These are phyloP conservation scores for Raphanus hybrid DNA, from an alignment of 441 rosid species.

Conservation along the genomic window DNA sequence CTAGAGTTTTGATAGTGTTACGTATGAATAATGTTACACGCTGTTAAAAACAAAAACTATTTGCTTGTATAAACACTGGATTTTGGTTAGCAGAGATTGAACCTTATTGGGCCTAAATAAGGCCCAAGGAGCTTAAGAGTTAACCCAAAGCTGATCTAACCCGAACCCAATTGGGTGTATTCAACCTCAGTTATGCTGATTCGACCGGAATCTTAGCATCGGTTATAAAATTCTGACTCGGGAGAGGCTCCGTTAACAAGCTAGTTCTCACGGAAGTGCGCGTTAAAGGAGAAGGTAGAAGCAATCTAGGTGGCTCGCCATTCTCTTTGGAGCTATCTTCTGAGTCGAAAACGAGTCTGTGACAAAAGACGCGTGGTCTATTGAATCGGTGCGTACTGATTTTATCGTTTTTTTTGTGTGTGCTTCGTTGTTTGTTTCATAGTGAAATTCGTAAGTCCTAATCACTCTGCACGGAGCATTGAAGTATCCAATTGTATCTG, in stretches of 20 bases:
- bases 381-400: constrained; percentile 13
- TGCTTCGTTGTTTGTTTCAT: neutral
- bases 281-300: neutral
- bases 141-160: constrained; percentile 13
- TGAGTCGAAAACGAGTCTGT: constrained; percentile 15
- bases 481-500: too few relatives aligned
- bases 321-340: constrained; percentile 4
- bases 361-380: neutral
- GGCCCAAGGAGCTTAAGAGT: constrained; percentile 6
- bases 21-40: too few relatives aligned
- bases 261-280: neutral
- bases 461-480: too few relatives aligned
- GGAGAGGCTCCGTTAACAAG: constrained; percentile 5
- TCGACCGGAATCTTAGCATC: neutral
- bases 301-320: neutral
- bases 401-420: neutral
- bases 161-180: constrained; percentile 12
- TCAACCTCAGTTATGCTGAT: neutral
- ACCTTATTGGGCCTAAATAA: neutral
- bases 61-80: neutral
- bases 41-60: neutral
- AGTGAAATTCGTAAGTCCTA: too few relatives aligned
- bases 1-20: neutral
- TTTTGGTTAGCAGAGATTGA: neutral
- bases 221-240: neutral